Evolutionary conservation across 2,329 filamentous ascomycete genomes (phyloP).

Genomic region (Penicillium sp.): DNA sequence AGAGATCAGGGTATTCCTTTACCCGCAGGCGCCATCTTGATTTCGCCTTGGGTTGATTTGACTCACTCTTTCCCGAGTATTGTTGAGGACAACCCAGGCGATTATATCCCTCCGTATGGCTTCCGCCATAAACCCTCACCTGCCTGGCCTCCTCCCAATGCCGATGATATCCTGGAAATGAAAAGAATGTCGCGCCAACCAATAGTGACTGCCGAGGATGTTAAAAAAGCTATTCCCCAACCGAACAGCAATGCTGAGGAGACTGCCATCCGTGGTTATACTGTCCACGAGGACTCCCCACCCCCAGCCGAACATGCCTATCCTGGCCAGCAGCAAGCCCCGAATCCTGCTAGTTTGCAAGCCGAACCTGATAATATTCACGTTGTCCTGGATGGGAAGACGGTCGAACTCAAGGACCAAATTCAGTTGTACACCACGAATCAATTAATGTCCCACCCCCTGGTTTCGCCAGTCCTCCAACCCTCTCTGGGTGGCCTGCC

Average conservation of each 20-base stretch:
- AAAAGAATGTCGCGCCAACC: constrained; percentile 42
- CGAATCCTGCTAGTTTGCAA: constrained; percentile 14
- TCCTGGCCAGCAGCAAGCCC: constrained; percentile 18
- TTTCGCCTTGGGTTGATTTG: constrained; percentile 92
- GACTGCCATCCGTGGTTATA: constrained; percentile 27
- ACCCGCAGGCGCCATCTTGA: constrained; percentile 79
- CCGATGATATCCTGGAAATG: constrained; percentile 56
- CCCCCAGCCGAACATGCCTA: constrained; percentile 13
- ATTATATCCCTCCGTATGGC: constrained; percentile 80
- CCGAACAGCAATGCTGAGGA: constrained; percentile 21
- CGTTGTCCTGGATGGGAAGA: constrained; percentile 61
- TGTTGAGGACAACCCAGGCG: constrained; percentile 59
- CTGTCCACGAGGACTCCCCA: constrained; percentile 17
- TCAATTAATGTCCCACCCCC: constrained; percentile 70
- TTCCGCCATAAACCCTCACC: constrained; percentile 84
- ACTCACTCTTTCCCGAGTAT: constrained; percentile 93
- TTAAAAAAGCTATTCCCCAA: constrained; percentile 15
- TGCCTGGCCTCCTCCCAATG: constrained; percentile 86
- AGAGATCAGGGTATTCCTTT: constrained; percentile 75
- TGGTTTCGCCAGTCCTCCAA: constrained; percentile 83
- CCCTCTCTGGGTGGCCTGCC: constrained; percentile 82
- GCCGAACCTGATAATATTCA: constrained; percentile 43
- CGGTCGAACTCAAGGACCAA: constrained; percentile 73
- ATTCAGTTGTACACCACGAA: constrained; percentile 86
- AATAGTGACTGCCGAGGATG: constrained; percentile 21